phyloP scores from a whole-genome alignment of 169 alveolate genomes.

The Eimeria maxima region DNA sequence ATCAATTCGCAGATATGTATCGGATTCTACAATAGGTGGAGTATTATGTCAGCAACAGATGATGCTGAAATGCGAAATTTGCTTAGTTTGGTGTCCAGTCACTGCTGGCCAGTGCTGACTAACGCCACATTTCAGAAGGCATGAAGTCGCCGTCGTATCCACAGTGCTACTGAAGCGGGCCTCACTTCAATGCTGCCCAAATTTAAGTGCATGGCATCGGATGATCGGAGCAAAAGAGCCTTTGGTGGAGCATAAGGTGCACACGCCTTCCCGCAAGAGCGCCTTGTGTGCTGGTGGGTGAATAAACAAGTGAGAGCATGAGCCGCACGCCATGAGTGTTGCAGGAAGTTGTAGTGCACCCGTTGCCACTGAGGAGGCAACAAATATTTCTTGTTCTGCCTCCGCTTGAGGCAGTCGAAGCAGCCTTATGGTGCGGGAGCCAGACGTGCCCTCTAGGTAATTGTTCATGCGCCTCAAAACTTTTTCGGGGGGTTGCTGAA shows the following conservation, averaged over 20 bases:
- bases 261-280: neutral
- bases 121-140: neutral
- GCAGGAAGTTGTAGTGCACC: neutral
- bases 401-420: constrained; percentile 46
- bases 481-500: constrained; percentile 48
- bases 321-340: constrained; percentile 33
- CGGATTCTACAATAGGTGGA: neutral
- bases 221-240: constrained; percentile 32
- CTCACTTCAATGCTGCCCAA: neutral
- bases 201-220: constrained; percentile 26
- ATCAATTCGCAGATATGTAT: neutral
- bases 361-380: neutral
- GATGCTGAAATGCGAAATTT: neutral
- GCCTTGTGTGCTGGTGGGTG: constrained; percentile 59
- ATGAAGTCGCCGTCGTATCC: neutral
- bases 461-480: constrained; percentile 37
- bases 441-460: constrained; percentile 30
- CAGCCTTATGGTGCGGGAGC: constrained; percentile 29
- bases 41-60: neutral
- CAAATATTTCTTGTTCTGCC: constrained; percentile 19
- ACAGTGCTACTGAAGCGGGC: neutral
- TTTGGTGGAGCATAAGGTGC: constrained; percentile 37
- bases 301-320: constrained; percentile 52
- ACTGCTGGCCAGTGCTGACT: neutral
- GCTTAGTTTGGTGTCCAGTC: neutral